Base-by-base conservation (phyloP, 23 red algal genomes). In the Gracilaria gracilis region DNA sequence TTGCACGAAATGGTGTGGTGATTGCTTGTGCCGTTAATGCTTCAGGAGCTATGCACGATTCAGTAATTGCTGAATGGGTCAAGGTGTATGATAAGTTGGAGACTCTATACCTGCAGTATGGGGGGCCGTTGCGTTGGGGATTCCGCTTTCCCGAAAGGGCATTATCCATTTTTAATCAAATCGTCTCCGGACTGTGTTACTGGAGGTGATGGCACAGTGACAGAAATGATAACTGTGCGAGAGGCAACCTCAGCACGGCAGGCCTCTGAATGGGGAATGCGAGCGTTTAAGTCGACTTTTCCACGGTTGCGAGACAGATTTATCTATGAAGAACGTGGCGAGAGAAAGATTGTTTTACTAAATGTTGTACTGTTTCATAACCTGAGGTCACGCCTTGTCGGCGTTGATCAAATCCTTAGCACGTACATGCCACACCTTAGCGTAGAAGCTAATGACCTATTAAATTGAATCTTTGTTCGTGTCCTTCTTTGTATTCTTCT, bases 21-120 rank as follows among this genome's bases (percentile, higher is more conserved):
- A 89, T 61, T 42, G 35, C 72, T 6, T 89, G 86, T 69, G 71
- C n/a, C 19, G 3, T 89, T 7, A 89, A 89, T 79, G 70, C 36
- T 12, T 2, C 86, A 12, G 72, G 86, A 36, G 20, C 51, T 15
- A 57, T 89, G 4, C 86, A 79, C 36, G 70, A 77, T 23, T 79
- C 72, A 12, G 24, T 4, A 89, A 79, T 89, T 49, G 48, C 86
- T 25, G 86, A 79, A 32, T 25, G 8, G 0, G 28, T 11, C 2
- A 72, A 20, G 1, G 33, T 89, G 12, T 89, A 78, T 16, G 53
- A 75, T 9, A 80, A 79, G 42, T 72, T 89, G 20, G 50, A 48
- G 36, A 9, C 12, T 15, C 12, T 4, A 6, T 80, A 78, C 23
- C 0, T n/a, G 23, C 24, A 70, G 21, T 32, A 33, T 17, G 49